Conservation (phyloP, 1,139 yeast genomes). For the Debaryomyces fabryi region DNA sequence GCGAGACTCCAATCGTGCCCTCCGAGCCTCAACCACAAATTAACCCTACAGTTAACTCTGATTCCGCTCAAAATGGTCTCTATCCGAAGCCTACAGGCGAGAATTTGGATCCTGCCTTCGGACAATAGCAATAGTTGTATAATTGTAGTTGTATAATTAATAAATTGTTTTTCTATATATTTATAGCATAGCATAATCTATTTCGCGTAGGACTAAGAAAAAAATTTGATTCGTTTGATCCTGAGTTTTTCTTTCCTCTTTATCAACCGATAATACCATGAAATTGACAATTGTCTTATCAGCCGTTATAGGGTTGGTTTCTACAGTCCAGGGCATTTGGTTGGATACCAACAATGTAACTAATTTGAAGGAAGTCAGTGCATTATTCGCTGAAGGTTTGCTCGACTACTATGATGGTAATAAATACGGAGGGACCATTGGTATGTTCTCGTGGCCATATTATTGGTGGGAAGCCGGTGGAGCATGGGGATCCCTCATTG, state of each 20-base stretch:
- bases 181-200: not conserved
- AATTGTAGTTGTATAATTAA: slow-evolving; percentile 4
- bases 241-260: slow-evolving; percentile 2
- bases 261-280: slow-evolving; percentile 3
- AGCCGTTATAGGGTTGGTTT: slow-evolving; percentile 8
- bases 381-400: slow-evolving; percentile 61
- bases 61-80: slow-evolving; percentile 16
- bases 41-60: not conserved
- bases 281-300: slow-evolving; percentile 2
- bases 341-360: slow-evolving; percentile 44
- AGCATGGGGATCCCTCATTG: slow-evolving; percentile 77
- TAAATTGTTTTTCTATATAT: slow-evolving; percentile 1
- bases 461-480: slow-evolving; percentile 98
- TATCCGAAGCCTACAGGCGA: slow-evolving; percentile 7
- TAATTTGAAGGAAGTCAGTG: slow-evolving; percentile 51
- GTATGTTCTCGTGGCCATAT: slow-evolving; percentile 75
- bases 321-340: slow-evolving; percentile 23
- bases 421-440: slow-evolving; percentile 70
- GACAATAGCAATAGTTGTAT: slow-evolving; percentile 7
- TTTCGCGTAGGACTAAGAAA: not conserved
- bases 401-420: slow-evolving; percentile 73
- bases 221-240: not conserved
- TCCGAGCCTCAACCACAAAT: not conserved
- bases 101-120: slow-evolving; percentile 21
- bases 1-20: not conserved